phyloP scores from a whole-genome alignment of 768 basidiomycete genomes.

The Omphalotus guepiniiformis region DNA sequence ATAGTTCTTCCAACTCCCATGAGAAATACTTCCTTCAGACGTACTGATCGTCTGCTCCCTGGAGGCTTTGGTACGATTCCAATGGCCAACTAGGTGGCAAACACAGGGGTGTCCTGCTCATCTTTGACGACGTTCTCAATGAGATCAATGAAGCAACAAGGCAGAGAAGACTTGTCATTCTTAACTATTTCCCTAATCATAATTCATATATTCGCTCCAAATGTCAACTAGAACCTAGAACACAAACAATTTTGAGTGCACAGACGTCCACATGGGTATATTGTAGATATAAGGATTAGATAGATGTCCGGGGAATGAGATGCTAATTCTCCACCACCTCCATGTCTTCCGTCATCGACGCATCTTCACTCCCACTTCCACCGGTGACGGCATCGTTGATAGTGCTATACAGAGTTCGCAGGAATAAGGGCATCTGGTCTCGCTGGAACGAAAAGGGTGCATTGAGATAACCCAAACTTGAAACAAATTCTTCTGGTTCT shows the following conservation, averaged over 20 bases:
- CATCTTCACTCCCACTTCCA: too few species aligned
- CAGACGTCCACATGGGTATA: too few species aligned
- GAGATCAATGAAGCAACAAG: constrained; percentile 51
- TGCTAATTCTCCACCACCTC: too few species aligned
- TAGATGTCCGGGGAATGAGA: too few species aligned
- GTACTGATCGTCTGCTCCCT: constrained; percentile 29
- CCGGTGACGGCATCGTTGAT: constrained; percentile 43
- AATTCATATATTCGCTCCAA: too few species aligned
- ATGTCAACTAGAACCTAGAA: too few species aligned
- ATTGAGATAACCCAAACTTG: constrained; percentile 56
- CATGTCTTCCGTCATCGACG: too few species aligned
- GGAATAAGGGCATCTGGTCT: constrained; percentile 63
- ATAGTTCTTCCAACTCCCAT: constrained; percentile 65
- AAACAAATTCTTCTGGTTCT: constrained; percentile 52
- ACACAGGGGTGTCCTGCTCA: constrained; percentile 54
- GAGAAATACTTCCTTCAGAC: constrained; percentile 59
- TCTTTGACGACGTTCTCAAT: constrained; percentile 46
- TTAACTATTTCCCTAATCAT: too few species aligned
- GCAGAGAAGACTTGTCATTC: constrained; percentile 48
- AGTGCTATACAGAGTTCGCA: constrained; percentile 54
- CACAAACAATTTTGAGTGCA: too few species aligned
- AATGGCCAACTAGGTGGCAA: constrained; percentile 53
- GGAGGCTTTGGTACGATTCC: constrained; percentile 30
- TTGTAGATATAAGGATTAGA: too few species aligned
- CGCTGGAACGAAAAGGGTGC: constrained; percentile 65